Evolutionary conservation across 352 stramenopile species (phyloP).

Genomic region (Peronosclerospora sorghi): DNA sequence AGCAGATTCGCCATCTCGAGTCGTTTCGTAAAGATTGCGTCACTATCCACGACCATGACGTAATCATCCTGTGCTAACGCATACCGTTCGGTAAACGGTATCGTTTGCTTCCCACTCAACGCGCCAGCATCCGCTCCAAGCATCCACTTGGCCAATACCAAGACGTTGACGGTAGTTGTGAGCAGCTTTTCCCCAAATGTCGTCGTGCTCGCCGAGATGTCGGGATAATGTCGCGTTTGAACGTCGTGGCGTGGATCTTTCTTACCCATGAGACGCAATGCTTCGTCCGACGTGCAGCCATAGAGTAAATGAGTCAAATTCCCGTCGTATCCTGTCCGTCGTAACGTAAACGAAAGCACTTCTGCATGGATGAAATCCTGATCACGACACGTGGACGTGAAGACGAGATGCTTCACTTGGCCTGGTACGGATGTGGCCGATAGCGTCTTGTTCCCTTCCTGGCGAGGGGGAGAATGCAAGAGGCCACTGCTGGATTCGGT

Average conservation of each 20-base stretch:
- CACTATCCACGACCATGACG: conserved; percentile 69
- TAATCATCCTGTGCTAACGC: conserved; percentile 41
- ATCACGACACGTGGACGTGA: conserved; percentile 60
- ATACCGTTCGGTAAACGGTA: conserved; percentile 24
- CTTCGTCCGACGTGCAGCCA: conserved; percentile 38
- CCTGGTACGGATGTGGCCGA: conserved; percentile 29
- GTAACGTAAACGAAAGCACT: conserved; percentile 60
- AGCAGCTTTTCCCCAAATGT: conserved; percentile 50
- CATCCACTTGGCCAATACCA: conserved; percentile 51
- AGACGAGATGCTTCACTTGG: conserved; percentile 51
- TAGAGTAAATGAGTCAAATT: conserved; percentile 69
- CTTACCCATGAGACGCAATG: conserved; percentile 21
- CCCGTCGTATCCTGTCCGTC: conserved; percentile 34
- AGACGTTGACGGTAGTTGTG: conserved; percentile 49
- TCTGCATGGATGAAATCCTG: conserved; percentile 55
- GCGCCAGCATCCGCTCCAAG: conserved; percentile 16
- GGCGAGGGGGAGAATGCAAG: conserved; percentile 12
- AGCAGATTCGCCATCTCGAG: conserved; percentile 64
- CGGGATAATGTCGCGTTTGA: conserved; percentile 30
- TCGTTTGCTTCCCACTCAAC: conserved; percentile 3
- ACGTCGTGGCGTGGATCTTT: conserved; percentile 46
- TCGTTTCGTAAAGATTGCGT: conserved; percentile 76
- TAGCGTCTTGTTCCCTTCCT: conserved; percentile 1
- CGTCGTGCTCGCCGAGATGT: conserved; percentile 17
- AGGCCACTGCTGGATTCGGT: conserved; percentile 14